A percentile compares a stretch with the other conserved stretches of the same genome.
phyloP scores from a whole-genome alignment of 129 eudicot species.

The Chrysanthemum seticuspe region DNA sequence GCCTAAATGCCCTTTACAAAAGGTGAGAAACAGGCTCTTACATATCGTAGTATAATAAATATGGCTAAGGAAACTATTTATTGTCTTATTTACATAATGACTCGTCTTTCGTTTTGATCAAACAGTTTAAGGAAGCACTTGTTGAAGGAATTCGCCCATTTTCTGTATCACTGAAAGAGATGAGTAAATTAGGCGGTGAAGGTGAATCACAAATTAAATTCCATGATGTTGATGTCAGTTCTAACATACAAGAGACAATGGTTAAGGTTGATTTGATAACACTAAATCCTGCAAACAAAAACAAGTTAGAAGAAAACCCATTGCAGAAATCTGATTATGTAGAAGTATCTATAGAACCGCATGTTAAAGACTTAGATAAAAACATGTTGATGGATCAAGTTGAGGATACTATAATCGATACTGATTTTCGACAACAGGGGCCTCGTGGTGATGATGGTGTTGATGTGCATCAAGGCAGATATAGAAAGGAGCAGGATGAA shows the following conservation, averaged over 20 bases:
- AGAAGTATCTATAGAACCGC: slow-evolving; percentile 26
- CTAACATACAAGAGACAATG: too few relatives aligned
- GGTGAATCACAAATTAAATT: not conserved
- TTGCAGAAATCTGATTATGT: slow-evolving; percentile 7
- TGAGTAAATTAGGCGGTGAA: slow-evolving; percentile 40
- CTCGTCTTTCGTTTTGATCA: slow-evolving; percentile 2
- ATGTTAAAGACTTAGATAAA: slow-evolving; percentile 10
- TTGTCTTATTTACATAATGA: not conserved
- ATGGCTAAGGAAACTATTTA: not conserved
- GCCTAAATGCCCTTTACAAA: slow-evolving; percentile 42
- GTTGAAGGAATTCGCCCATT: slow-evolving; percentile 46
- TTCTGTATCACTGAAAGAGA: slow-evolving; percentile 50
- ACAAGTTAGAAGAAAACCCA: not conserved
- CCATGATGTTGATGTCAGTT: too few relatives aligned
- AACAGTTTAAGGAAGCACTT: slow-evolving; percentile 70
- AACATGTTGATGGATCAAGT: slow-evolving; percentile 12
- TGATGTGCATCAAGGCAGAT: not conserved
- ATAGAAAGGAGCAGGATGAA: not conserved
- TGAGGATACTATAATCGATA: not conserved
- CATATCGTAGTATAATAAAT: not conserved
- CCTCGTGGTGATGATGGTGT: not conserved
- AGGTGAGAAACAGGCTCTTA: slow-evolving; percentile 41
- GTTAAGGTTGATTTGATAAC: not conserved
- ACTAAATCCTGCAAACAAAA: slow-evolving; percentile 2
- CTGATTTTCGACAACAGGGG: not conserved